Base-by-base conservation (phyloP, 441 rosid genomes). In the Pelargonium myrrhifolium region DNA sequence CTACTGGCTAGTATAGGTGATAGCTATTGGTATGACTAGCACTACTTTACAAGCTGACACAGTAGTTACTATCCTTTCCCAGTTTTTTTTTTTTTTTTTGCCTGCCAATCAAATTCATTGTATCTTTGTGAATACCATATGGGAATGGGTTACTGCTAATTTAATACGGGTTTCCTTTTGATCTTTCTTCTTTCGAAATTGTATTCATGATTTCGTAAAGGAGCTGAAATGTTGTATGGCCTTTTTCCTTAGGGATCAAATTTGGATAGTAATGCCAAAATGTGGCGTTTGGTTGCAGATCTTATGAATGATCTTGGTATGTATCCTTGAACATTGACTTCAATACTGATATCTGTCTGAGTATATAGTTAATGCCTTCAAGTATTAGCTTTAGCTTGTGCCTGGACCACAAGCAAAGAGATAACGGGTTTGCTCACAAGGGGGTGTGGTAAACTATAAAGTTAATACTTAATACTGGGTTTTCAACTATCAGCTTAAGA, bases 211-310 rank as follows among this genome's bases (percentile, higher is more conserved):
- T 22, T 24, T 51, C 12, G 31, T 12, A 6, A 62, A n/a, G 55
- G 1, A n/a, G 49, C 43, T 76, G 64, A 71, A 45, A 65, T 59
- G 18, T 47, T n/a, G 6, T 26, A 58, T 65, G 58, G 22, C 69
- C 42, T 35, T 73, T n/a, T 66, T 68, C 79, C 62, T 64, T 72
- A 93, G 98, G 98, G 98, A 49, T 93, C 98, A 59, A 84, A 85
- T 78, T 82, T 93, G 72, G 97, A 93, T 84, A 81, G 93, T 72
- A 80, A 93, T 81, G 97, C 98, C 60, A 93, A 90, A 86, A 87
- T 83, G 93, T 93, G 98, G 98, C 94, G 98, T 68, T 76, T 90
- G 83, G 93, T 90, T 47, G 97, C 98, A 12, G 98, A 93, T 79
- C 79, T 93, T 73, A 90, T 89, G 96, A 93, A 93, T 66, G 98